phyloP scores from a whole-genome alignment of 495 filamentous ascomycete genomes.

The Neurospora sp. region DNA sequence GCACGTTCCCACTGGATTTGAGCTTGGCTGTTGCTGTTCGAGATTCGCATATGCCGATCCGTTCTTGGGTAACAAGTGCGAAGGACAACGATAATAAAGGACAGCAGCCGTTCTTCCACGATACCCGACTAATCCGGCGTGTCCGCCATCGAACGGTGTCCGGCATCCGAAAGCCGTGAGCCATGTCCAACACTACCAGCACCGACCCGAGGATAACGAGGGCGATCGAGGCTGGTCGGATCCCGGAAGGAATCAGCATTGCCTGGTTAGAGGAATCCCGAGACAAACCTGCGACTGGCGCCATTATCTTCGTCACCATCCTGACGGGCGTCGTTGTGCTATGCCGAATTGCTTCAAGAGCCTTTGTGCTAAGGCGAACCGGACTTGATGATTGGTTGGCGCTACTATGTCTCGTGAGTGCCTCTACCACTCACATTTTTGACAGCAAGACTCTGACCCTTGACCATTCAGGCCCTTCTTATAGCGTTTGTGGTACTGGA shows the following conservation, averaged over 20 bases:
- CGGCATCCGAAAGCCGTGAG: background rate
- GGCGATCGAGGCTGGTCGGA: constrained; percentile 10
- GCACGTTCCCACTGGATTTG: background rate
- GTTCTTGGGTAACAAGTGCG: background rate
- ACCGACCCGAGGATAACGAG: constrained; percentile 1
- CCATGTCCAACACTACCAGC: background rate
- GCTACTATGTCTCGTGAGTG: constrained; percentile 25
- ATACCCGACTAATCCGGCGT: background rate
- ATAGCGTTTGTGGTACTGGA: constrained; percentile 28
- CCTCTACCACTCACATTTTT: background rate
- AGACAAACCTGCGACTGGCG: constrained; percentile 28
- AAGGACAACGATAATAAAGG: background rate
- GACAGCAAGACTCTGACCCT: background rate
- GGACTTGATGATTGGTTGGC: constrained; percentile 30
- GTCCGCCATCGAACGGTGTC: background rate
- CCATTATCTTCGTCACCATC: constrained; percentile 30
- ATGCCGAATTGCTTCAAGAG: constrained; percentile 26
- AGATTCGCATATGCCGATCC: background rate
- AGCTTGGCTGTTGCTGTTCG: background rate
- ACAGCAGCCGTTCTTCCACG: background rate
- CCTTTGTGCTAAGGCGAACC: constrained; percentile 23
- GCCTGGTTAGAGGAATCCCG: constrained; percentile 31
- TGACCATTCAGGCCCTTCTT: constrained; percentile 16
- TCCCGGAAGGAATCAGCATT: constrained; percentile 24
- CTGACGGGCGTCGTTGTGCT: constrained; percentile 23